Base-by-base conservation (phyloP, 148 eudicot genomes). In the Spergularia marina region DNA sequence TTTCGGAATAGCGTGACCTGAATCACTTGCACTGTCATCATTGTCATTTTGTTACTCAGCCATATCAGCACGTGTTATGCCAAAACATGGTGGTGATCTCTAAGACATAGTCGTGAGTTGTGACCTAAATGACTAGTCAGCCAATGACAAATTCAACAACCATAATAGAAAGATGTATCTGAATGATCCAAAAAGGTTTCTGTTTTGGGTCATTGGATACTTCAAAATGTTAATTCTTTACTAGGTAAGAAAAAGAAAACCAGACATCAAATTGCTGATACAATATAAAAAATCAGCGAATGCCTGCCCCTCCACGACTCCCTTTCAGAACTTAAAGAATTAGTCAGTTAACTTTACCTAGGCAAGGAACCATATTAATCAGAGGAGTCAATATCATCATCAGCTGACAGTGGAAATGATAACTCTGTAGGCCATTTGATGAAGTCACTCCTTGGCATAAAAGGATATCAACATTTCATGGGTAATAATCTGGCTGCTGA, bases 341-440 rank as follows among this genome's bases (percentile, higher is more conserved):
- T 18, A 47, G 49, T 7, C 40, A 15, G n/a, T 34, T 34, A 58
- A 41, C 11, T 49, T 30, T 76, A 95, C 99, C 92, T 91, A 62
- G 87, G 87, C 69, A 78, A 73, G 65, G 94, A 86, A 82, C 81
- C 86, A 73, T 79, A 89, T 75, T 80, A 90, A 82, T 89, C 91
- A 76, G 85, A 74, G 54, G 88, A 75, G 44, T 91, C 91, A 59
- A 63, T 30, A 30, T 30, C 39, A 74, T 82, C 80, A 72, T 86
- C 92, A 53, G 82, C 84, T 72, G 87, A 73, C 62, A 70, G 89
- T 6, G 98, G 98, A 72, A 91, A 91, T 73, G 96, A 83, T 81
- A 96, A 96, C 44, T 92, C 99, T 69, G 88, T 77, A 96, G 97
- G 75, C 98, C 97, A 85, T 96, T 96, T 20, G 97, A 88, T 71